Percentiles rank a stretch among this genome's conserved stretches.
phyloP scores from a whole-genome alignment of 768 basidiomycete genomes.

The Melanogaster broomeanus region DNA sequence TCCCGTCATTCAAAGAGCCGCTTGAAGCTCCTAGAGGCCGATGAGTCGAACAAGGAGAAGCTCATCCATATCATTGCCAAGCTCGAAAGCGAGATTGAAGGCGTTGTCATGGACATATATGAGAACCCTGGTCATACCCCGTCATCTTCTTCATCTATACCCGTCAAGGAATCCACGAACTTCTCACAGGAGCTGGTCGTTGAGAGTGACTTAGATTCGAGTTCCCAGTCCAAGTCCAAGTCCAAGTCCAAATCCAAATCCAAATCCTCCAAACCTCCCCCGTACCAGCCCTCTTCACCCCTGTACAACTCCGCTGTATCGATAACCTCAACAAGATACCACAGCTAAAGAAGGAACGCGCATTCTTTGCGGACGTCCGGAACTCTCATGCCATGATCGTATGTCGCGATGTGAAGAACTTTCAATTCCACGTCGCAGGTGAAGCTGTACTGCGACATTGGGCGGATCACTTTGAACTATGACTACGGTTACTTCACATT shows the following conservation, averaged over 20 bases:
- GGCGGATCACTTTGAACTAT: constrained; percentile 61
- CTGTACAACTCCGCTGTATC: constrained; percentile 58
- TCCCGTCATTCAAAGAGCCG: constrained; percentile 63
- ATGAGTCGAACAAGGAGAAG: constrained; percentile 46
- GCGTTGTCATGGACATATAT: constrained; percentile 59
- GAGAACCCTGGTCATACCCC: constrained; percentile 41
- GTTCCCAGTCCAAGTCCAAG: constrained; percentile 2
- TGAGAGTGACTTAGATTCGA: not conserved
- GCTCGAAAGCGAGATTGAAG: constrained; percentile 63
- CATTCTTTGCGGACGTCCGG: constrained; percentile 55
- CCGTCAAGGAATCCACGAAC: not conserved
- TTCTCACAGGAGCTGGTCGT: not conserved
- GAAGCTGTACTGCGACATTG: constrained; percentile 71
- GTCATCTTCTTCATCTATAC: constrained; percentile 10
- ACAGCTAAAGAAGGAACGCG: constrained; percentile 65
- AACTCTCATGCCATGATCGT: constrained; percentile 78
- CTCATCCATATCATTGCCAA: constrained; percentile 57
- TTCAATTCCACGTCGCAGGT: constrained; percentile 58
- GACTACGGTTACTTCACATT: constrained; percentile 3
- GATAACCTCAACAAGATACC: constrained; percentile 68
- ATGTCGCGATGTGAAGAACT: constrained; percentile 63
- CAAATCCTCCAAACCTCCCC: constrained; percentile 7
- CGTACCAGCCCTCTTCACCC: constrained; percentile 51
- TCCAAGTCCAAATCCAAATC: constrained; percentile 1
- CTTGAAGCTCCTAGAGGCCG: constrained; percentile 63